phyloP scores from a whole-genome alignment of 2,329 filamentous ascomycete species.

The Fusarium xyrophilum region DNA sequence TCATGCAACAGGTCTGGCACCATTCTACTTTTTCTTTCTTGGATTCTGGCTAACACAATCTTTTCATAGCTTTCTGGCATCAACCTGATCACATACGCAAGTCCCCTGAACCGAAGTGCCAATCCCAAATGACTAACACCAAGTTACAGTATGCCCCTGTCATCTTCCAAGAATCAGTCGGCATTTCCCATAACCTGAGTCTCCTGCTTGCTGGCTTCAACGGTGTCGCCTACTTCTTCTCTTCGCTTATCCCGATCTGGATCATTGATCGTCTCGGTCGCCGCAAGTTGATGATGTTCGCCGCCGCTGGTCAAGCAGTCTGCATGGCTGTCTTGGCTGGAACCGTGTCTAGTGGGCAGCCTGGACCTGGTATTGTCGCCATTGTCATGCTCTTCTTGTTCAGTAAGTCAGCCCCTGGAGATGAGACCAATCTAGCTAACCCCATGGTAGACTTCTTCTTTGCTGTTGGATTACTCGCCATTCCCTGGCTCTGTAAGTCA shows the following conservation, averaged over 20 bases:
- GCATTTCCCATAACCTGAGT: constrained; percentile 53
- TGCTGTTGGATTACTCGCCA: constrained; percentile 50
- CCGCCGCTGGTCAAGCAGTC: constrained; percentile 44
- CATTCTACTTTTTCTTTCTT: neutral
- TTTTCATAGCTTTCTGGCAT: constrained; percentile 39
- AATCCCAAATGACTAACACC: neutral
- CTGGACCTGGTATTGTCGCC: constrained; percentile 50
- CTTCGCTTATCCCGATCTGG: constrained; percentile 43
- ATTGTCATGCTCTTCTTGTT: constrained; percentile 54
- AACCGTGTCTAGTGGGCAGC: constrained; percentile 50
- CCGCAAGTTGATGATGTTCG: constrained; percentile 65
- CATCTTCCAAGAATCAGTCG: constrained; percentile 54
- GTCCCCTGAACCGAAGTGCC: neutral
- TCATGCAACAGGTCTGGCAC: constrained; percentile 49
- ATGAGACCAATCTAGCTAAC: neutral
- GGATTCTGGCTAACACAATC: neutral
- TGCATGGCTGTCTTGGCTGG: constrained; percentile 57
- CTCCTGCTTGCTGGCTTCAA: constrained; percentile 62
- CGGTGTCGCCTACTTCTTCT: constrained; percentile 48
- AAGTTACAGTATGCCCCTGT: constrained; percentile 47
- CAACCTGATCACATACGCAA: constrained; percentile 46
- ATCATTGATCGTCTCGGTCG: constrained; percentile 56
- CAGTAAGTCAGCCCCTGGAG: constrained; percentile 18
- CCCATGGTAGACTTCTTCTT: constrained; percentile 47
- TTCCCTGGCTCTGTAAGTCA: constrained; percentile 46